Evolutionary conservation across 352 stramenopile species (phyloP).

Genomic region (Globisporangium barbulae): DNA sequence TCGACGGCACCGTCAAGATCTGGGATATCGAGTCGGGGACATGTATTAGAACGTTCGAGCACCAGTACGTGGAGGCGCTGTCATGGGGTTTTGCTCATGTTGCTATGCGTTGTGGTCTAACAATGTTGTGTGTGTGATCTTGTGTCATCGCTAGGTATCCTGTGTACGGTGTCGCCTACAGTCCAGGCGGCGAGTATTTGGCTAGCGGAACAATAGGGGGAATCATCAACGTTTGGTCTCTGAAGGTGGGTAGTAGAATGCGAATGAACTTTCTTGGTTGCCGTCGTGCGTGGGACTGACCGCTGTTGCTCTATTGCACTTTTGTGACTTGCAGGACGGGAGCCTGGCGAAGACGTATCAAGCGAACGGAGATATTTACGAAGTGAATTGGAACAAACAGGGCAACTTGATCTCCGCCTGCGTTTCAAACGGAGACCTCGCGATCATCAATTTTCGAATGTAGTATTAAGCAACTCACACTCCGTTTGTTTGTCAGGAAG

Average conservation of each 20-base stretch:
- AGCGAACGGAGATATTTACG: conserved; percentile 96
- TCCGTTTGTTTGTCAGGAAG: conserved; percentile 10
- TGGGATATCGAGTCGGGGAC: conserved; percentile 91
- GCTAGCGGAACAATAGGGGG: conserved; percentile 96
- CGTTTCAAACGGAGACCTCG: conserved; percentile 83
- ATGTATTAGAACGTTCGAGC: conserved; percentile 91
- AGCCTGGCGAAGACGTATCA: conserved; percentile 86
- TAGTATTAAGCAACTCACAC: conserved; percentile 75
- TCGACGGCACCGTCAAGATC: conserved; percentile 94
- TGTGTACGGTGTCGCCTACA: conserved; percentile 88
- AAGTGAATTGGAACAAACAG: conserved; percentile 97
- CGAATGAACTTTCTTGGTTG: not conserved
- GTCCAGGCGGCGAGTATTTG: conserved; percentile 90
- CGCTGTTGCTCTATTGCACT: conserved; percentile 1
- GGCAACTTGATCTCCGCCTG: conserved; percentile 84
- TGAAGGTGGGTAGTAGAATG: conserved; percentile 71
- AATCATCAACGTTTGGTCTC: conserved; percentile 97
- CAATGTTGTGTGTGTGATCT: conserved; percentile 5
- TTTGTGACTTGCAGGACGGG: conserved; percentile 42
- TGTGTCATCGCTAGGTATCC: conserved; percentile 44
- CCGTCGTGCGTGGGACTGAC: conserved; percentile 26
- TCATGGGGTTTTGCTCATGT: not conserved
- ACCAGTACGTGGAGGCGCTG: conserved; percentile 73
- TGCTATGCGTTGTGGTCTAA: conserved; percentile 24
- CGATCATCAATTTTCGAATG: conserved; percentile 90